Evolutionary conservation across 768 basidiomycete genomes (phyloP).

Genomic region (Rhizopogon roseolus): DNA sequence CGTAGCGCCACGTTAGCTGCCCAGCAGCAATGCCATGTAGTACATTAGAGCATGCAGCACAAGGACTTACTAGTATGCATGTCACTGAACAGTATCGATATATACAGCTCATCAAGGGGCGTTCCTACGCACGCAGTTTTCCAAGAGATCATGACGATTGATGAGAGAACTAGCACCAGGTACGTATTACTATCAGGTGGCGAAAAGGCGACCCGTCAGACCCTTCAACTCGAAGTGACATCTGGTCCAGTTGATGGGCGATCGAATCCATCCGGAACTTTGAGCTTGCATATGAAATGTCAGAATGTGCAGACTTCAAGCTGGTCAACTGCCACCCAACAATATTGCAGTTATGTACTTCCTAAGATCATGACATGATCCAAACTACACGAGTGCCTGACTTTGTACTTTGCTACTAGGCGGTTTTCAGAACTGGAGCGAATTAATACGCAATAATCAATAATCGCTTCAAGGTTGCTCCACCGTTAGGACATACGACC

Average conservation of each 20-base stretch:
- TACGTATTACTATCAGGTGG: constrained; percentile 58
- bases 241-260: constrained; percentile 46
- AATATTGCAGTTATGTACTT: constrained; percentile 47
- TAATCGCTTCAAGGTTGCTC: neutral
- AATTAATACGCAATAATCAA: constrained; percentile 1
- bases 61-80: no score
- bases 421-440: constrained; percentile 41
- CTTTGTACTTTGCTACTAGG: constrained; percentile 43
- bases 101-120: neutral
- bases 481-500: no score
- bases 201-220: constrained; percentile 18
- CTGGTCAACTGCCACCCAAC: constrained; percentile 68
- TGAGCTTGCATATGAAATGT: constrained; percentile 57
- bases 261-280: constrained; percentile 81
- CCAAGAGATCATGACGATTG: constrained; percentile 49
- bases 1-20: no score
- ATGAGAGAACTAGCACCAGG: constrained; percentile 55
- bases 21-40: no score
- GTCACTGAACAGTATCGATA: no score
- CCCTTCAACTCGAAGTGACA: constrained; percentile 28
- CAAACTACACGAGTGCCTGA: constrained; percentile 64
- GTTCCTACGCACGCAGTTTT: constrained; percentile 45
- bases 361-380: constrained; percentile 76
- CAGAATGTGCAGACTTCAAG: constrained; percentile 35
- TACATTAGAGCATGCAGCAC: no score